These are phyloP conservation scores for Bocquillonia castaneifolia DNA, from an alignment of 441 rosid genomes.

Conservation along the genomic window DNA sequence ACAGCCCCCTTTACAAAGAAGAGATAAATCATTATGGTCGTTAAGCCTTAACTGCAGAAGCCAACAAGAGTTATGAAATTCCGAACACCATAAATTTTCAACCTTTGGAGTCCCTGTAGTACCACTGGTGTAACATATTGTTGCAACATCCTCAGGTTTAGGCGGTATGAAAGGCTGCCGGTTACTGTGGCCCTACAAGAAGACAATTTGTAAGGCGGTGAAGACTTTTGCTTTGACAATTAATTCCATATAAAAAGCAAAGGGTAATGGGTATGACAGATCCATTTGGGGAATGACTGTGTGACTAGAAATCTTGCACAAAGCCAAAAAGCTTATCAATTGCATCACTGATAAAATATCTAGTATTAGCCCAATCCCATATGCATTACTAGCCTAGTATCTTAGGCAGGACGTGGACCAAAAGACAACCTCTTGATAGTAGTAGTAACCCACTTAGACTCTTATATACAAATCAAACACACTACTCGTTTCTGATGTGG, in stretches of 20 bases:
- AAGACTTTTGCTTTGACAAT: neutral
- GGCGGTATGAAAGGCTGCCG: constrained; percentile 77
- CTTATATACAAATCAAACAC: no score
- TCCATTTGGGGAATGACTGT: constrained; percentile 4
- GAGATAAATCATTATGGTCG: constrained; percentile 21
- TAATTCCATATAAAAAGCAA: constrained; percentile 8
- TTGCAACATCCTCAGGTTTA: constrained; percentile 79
- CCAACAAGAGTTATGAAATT: constrained; percentile 10
- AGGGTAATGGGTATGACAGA: constrained; percentile 1
- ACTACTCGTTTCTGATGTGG: no score
- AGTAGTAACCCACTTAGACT: no score
- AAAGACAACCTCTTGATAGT: no score
- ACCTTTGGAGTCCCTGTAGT: constrained; percentile 99
- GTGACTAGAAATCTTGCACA: neutral
- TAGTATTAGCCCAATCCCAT: no score
- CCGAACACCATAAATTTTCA: constrained; percentile 18
- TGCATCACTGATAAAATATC: neutral
- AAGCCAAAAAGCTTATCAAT: neutral
- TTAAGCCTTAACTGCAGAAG: constrained; percentile 11
- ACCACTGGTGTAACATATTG: constrained; percentile 97
- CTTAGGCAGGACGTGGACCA: no score
- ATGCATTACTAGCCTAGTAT: no score
- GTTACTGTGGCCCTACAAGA: constrained; percentile 70
- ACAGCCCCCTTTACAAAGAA: constrained; percentile 67
- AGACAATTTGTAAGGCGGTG: constrained; percentile 29